These are phyloP conservation scores for Septoria linicola DNA, from an alignment of 2,329 filamentous ascomycete species.

Conservation along the genomic window DNA sequence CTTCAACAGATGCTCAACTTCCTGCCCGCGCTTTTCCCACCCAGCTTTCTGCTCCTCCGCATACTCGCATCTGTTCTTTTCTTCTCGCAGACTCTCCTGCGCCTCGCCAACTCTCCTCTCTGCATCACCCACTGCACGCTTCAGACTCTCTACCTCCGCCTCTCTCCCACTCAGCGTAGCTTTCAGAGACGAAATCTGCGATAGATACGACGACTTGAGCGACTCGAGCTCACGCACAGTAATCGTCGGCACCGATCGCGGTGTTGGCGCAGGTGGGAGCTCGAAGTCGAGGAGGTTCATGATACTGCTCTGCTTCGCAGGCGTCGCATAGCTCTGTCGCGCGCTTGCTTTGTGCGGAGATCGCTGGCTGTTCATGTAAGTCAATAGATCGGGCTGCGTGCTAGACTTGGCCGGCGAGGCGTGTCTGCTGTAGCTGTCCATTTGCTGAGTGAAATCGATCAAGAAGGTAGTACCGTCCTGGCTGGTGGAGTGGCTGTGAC, in stretches of 20 bases:
- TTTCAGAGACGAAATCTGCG: conserved; percentile 90
- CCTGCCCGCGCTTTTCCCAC: conserved; percentile 81
- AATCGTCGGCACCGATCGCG: conserved; percentile 84
- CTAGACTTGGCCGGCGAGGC: conserved; percentile 54
- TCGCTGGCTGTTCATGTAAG: conserved; percentile 43
- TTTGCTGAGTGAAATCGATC: conserved; percentile 83
- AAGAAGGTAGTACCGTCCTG: conserved; percentile 71
- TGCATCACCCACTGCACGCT: conserved; percentile 82
- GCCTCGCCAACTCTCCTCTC: conserved; percentile 88
- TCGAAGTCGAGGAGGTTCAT: conserved; percentile 83
- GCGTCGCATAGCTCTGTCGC: conserved; percentile 40
- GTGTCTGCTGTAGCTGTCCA: conserved; percentile 53
- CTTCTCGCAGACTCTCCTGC: conserved; percentile 78
- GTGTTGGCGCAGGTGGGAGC: conserved; percentile 88
- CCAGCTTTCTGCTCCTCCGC: conserved; percentile 71
- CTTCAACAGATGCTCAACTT: conserved; percentile 79
- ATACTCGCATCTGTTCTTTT: conserved; percentile 67
- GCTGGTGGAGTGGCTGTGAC: conserved; percentile 44
- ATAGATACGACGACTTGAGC: conserved; percentile 84
- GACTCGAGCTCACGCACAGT: conserved; percentile 90
- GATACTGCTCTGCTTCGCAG: conserved; percentile 50
- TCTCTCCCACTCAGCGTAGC: conserved; percentile 90
- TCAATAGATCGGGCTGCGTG: conserved; percentile 50
- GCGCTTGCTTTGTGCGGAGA: conserved; percentile 44
- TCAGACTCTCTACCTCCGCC: conserved; percentile 83